These are phyloP conservation scores for Sutorius australiensis DNA, from an alignment of 768 basidiomycete species.

Conservation along the genomic window DNA sequence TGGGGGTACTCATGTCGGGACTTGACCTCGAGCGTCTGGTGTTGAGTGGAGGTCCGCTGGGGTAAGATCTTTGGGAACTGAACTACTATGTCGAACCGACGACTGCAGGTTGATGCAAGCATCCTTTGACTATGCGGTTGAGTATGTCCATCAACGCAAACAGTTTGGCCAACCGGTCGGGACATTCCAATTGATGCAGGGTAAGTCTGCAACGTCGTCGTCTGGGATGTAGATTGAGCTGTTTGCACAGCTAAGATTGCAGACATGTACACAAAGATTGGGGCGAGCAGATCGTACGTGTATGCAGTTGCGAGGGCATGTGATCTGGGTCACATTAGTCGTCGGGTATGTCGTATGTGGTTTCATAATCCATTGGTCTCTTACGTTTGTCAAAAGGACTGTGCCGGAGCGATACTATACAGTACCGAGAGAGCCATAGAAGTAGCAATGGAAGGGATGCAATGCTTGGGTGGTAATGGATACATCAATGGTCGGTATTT, in stretches of 20 bases:
- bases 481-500: constrained; percentile 78
- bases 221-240: neutral
- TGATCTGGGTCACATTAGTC: constrained; percentile 73
- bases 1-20: constrained; percentile 89
- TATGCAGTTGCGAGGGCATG: constrained; percentile 92
- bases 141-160: constrained; percentile 89
- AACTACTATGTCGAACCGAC: constrained; percentile 6
- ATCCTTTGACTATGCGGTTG: constrained; percentile 82
- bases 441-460: constrained; percentile 88
- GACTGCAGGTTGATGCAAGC: constrained; percentile 78
- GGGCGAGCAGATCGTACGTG: constrained; percentile 84
- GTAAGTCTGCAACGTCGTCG: constrained; percentile 34
- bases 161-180: constrained; percentile 88
- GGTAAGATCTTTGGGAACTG: constrained; percentile 40
- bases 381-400: constrained; percentile 60
- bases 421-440: constrained; percentile 91
- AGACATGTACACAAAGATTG: constrained; percentile 94
- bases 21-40: constrained; percentile 91
- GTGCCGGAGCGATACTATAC: constrained; percentile 91
- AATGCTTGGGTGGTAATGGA: constrained; percentile 92
- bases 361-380: neutral
- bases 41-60: constrained; percentile 87
- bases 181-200: constrained; percentile 96
- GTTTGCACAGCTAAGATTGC: constrained; percentile 64
- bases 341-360: constrained; percentile 50